These are phyloP conservation scores for Cinnamomum chago DNA, from an alignment of 164 flowering plant genomes.

Conservation along the genomic window DNA sequence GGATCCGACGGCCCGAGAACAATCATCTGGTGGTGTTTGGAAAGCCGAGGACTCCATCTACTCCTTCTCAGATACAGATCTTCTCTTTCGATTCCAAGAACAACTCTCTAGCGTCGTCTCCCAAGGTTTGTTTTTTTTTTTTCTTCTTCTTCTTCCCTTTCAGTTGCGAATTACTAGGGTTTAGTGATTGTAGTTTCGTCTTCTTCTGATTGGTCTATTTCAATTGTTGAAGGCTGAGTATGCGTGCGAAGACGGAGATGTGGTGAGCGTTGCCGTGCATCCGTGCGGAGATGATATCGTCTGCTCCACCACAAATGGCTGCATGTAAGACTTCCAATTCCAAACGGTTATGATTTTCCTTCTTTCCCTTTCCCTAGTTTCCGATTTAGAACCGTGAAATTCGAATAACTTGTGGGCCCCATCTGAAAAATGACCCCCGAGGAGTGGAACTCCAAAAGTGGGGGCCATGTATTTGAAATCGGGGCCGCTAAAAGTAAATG, in stretches of 20 bases:
- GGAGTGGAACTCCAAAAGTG: too few species aligned
- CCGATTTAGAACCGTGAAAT: not conserved
- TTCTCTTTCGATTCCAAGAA: constrained; percentile 64
- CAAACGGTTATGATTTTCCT: not conserved
- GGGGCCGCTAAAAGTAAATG: too few species aligned
- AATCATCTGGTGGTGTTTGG: constrained; percentile 53
- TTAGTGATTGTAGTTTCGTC: not conserved
- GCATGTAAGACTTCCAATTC: constrained; percentile 49
- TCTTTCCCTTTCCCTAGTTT: not conserved
- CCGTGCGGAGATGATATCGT: constrained; percentile 80
- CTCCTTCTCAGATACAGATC: constrained; percentile 53
- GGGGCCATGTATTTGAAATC: too few species aligned
- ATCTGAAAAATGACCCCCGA: too few species aligned
- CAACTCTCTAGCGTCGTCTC: constrained; percentile 63
- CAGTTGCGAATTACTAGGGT: not conserved
- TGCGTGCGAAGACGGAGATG: constrained; percentile 60
- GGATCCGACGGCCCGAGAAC: constrained; percentile 88
- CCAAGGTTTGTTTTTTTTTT: constrained; percentile 39
- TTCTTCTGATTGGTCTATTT: not conserved
- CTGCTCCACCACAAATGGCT: constrained; percentile 64
- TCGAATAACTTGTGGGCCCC: too few species aligned
- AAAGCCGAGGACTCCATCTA: constrained; percentile 31
- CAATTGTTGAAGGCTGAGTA: constrained; percentile 37
- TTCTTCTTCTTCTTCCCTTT: not conserved
- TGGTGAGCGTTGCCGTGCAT: constrained; percentile 64